These are phyloP conservation scores for Lenzites betulinus DNA, from an alignment of 768 basidiomycete genomes.

Conservation along the genomic window DNA sequence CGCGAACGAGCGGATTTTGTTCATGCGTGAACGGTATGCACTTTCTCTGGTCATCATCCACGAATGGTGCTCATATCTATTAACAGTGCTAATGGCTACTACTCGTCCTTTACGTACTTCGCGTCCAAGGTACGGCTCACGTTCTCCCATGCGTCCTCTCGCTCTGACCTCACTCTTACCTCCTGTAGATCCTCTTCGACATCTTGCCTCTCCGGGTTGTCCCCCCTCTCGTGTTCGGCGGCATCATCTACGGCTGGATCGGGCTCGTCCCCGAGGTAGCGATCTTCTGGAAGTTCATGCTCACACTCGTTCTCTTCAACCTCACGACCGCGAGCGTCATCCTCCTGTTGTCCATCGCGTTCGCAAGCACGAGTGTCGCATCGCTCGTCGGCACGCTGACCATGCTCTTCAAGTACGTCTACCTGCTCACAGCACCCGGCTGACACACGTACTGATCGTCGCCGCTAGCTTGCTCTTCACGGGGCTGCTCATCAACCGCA, in stretches of 20 bases:
- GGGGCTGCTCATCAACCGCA: conserved; percentile 92
- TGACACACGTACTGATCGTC: neutral
- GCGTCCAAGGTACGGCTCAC: conserved; percentile 69
- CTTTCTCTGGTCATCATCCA: neutral
- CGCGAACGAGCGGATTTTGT: conserved; percentile 92
- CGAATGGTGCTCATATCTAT: neutral
- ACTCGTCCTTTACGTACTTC: conserved; percentile 96
- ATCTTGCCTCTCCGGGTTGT: conserved; percentile 93
- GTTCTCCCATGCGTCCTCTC: neutral
- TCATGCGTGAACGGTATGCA: conserved; percentile 93
- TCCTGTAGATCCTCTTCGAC: conserved; percentile 83
- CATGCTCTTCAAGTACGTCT: conserved; percentile 96
- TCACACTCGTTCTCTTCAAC: conserved; percentile 95
- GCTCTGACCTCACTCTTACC: neutral
- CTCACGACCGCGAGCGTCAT: conserved; percentile 93
- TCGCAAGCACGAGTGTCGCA: conserved; percentile 84
- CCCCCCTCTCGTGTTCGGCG: conserved; percentile 93
- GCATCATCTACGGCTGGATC: conserved; percentile 92
- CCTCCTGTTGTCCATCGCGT: conserved; percentile 85
- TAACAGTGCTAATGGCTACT: conserved; percentile 91
- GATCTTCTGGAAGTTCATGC: conserved; percentile 98
- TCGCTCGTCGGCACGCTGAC: conserved; percentile 92
- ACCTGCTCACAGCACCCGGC: neutral
- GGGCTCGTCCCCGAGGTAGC: conserved; percentile 90
- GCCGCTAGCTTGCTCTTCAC: conserved; percentile 83